These are phyloP conservation scores for Aspergillus funiculosus DNA, from an alignment of 495 filamentous ascomycete species.

Conservation along the genomic window DNA sequence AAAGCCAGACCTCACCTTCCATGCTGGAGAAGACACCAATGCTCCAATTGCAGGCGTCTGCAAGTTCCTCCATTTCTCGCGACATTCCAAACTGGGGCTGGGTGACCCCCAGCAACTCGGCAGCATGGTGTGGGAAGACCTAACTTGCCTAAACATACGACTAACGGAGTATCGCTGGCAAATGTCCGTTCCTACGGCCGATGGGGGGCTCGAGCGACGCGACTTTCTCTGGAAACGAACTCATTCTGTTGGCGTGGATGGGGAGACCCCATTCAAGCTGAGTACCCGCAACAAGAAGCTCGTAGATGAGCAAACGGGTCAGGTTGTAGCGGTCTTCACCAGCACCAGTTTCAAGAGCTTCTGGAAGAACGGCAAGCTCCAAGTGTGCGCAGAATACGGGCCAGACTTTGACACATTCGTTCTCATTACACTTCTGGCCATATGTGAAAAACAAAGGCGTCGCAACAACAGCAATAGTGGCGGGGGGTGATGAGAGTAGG, in stretches of 20 bases:
- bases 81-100: constrained; percentile 28
- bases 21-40: constrained; percentile 23
- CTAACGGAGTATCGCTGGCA: constrained; percentile 25
- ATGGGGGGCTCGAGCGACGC: constrained; percentile 8
- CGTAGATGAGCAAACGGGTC: constrained; percentile 23
- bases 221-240: constrained; percentile 35
- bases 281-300: constrained; percentile 26
- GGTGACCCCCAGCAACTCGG: constrained; percentile 22
- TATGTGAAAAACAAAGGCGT: constrained; percentile 21
- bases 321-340: constrained; percentile 29
- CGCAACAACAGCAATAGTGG: constrained; percentile 7
- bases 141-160: constrained; percentile 20
- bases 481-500: constrained; percentile 16
- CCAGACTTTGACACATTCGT: constrained; percentile 21
- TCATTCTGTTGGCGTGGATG: constrained; percentile 21
- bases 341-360: constrained; percentile 16
- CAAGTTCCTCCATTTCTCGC: constrained; percentile 34
- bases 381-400: constrained; percentile 19
- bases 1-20: constrained; percentile 33
- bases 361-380: constrained; percentile 23
- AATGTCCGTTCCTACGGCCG: constrained; percentile 12
- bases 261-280: constrained; percentile 7
- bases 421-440: constrained; percentile 19
- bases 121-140: constrained; percentile 24
- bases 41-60: constrained; percentile 26